Conservation (phyloP, 2,329 filamentous ascomycete species). For the Microsporum canis region DNA sequence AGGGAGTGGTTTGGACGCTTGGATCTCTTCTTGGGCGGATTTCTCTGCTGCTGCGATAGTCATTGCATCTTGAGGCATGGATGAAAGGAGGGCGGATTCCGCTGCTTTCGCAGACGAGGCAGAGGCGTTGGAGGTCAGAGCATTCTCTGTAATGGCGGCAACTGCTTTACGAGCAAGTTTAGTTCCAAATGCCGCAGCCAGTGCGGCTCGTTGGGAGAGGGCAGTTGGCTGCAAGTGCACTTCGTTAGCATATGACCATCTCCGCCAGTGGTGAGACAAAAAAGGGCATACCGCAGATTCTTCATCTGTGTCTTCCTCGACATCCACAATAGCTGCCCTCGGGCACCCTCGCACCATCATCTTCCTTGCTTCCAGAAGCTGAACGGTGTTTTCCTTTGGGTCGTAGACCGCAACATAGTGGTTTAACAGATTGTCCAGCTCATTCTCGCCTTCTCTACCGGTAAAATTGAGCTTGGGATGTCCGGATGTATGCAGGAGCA, state of each 20-base stretch:
- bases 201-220: conserved; percentile 30
- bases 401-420: conserved; percentile 54
- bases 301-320: conserved; percentile 21
- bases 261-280: not conserved
- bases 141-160: conserved; percentile 38
- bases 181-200: conserved; percentile 41
- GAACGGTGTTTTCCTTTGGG: conserved; percentile 41
- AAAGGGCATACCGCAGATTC: conserved; percentile 8
- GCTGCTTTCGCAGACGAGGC: conserved; percentile 26
- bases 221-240: conserved; percentile 23
- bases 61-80: conserved; percentile 28
- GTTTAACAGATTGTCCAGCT: conserved; percentile 42
- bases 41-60: conserved; percentile 25
- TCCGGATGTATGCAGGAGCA: conserved; percentile 50
- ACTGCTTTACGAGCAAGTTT: conserved; percentile 41
- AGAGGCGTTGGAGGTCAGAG: conserved; percentile 33
- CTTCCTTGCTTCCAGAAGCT: conserved; percentile 44
- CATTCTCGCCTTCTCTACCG: conserved; percentile 40
- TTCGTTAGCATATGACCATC: not conserved
- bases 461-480: conserved; percentile 51
- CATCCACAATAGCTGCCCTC: conserved; percentile 20
- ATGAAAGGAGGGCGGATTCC: conserved; percentile 34
- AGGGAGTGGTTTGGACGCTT: conserved; percentile 38
- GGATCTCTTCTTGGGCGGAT: conserved; percentile 31
- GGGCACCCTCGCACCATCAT: conserved; percentile 44